These are phyloP conservation scores for Candida maris DNA, from an alignment of 805 yeast species.

Conservation along the genomic window DNA sequence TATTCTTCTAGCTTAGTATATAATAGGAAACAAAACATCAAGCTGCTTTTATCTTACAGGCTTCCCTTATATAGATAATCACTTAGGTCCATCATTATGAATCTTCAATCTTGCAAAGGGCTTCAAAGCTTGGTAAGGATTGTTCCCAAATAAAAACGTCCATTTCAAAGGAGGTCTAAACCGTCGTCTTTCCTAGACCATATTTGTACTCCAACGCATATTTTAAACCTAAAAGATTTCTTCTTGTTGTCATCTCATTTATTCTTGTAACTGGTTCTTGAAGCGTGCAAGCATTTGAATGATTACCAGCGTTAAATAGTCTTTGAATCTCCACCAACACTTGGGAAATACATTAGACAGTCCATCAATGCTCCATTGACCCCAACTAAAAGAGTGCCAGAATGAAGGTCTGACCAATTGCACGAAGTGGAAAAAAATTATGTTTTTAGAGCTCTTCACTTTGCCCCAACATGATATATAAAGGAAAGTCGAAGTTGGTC, in stretches of 20 bases:
- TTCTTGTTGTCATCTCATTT: conserved; percentile 41
- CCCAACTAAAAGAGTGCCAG: conserved; percentile 44
- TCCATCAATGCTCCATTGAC: conserved; percentile 51
- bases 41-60: too few relatives aligned
- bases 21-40: too few relatives aligned
- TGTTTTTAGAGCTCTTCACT: conserved; percentile 35
- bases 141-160: conserved; percentile 31
- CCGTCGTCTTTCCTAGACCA: conserved; percentile 25
- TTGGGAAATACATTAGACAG: conserved; percentile 51
- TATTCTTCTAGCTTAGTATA: too few relatives aligned
- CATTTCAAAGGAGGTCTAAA: conserved; percentile 42
- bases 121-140: conserved; percentile 11
- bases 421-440: conserved; percentile 45
- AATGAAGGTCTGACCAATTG: conserved; percentile 48
- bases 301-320: conserved; percentile 37
- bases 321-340: conserved; percentile 38
- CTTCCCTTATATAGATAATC: too few relatives aligned
- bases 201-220: conserved; percentile 23
- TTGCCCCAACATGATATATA: conserved; percentile 42
- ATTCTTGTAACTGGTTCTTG: conserved; percentile 42
- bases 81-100: too few relatives aligned
- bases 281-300: conserved; percentile 37
- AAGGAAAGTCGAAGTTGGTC: conserved; percentile 48
- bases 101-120: conserved; percentile 14
- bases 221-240: conserved; percentile 31